Evolutionary conservation across 2,329 filamentous ascomycete genomes (phyloP), one percentile per base, ranked within the genome.

Genomic region (Cadophora sp.): DNA sequence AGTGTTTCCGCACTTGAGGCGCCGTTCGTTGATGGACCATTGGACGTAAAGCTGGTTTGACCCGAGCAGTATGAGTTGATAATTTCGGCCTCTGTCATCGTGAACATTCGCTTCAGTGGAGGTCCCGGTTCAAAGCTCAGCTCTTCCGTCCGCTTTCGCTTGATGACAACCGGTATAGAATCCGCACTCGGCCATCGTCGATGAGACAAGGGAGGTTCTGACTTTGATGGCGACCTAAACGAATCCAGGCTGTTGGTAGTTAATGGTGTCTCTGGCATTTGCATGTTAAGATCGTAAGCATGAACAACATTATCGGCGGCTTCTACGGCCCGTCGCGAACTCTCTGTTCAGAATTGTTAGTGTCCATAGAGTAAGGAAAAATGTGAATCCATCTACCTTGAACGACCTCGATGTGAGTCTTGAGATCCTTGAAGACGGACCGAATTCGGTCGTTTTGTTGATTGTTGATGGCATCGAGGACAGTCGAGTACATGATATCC

Each of bases 271-370:
- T 90, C 87, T n/a, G 90, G 89, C 50, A 92, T 84, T 72, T 90
- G 87, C 88, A 92, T 90, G 74, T 92, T 89, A 78, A 92, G 85
- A 74, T 92, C 90, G 72, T 91, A 91, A 14, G 90, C 90, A 77
- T 92, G 89, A 11, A 92, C 89, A 20, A 92, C 89, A 72, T 92
- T 92, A 76, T 92, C 90, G 8, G 90, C 90, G 22, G 90, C 90
- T 77, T 92, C 90, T 4, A 92, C 88, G 1, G 90, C 90, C 67
- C 90, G 83, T 74, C 89, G 84, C 64, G 90, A 90, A 75, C 89
- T 91, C 74, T 92, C 90, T 88, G 70, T 73, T 43, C 16, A 45
- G 8, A 2, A 1, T 64, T n/a, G 63, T 67, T 33, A 68, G 58
- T 36, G 24, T 22, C n/a, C 56, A 20, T n/a, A 18, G 61, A 45